A percentile compares a stretch with the other conserved stretches of the same genome.
Evolutionary conservation across 2,329 filamentous ascomycete species (phyloP).

Genomic region (Exophiala calicioides): DNA sequence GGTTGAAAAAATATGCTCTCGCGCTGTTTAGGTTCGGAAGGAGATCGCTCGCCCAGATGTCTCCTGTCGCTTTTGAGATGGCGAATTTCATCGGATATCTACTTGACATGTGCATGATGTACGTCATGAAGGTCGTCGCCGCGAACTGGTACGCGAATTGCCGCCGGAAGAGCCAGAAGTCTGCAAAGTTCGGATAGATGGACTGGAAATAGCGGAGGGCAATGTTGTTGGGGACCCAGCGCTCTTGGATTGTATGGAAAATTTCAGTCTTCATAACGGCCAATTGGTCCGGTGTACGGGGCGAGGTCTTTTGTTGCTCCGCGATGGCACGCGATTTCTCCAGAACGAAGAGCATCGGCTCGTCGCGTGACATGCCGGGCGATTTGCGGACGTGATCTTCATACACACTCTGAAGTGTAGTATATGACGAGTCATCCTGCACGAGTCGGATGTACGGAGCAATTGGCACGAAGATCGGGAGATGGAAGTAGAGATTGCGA

Average conservation of each 20-base stretch:
- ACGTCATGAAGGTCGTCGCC: conserved; percentile 96
- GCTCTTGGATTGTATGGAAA: conserved; percentile 91
- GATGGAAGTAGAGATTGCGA: conserved; percentile 91
- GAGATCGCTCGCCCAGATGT: conserved; percentile 94
- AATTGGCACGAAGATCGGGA: conserved; percentile 92
- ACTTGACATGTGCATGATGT: conserved; percentile 95
- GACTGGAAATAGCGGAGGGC: conserved; percentile 86
- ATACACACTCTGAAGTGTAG: conserved; percentile 90
- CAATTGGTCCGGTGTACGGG: conserved; percentile 62
- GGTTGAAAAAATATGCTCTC: conserved; percentile 90
- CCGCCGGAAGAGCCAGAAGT: conserved; percentile 98
- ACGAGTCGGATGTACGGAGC: conserved; percentile 94
- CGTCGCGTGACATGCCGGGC: conserved; percentile 80
- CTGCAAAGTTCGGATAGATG: conserved; percentile 82
- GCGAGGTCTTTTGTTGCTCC: conserved; percentile 61
- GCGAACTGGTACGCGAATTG: conserved; percentile 97
- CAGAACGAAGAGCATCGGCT: conserved; percentile 92
- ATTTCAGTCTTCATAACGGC: conserved; percentile 80
- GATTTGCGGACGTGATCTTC: conserved; percentile 87
- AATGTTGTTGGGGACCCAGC: conserved; percentile 81
- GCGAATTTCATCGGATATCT: conserved; percentile 94
- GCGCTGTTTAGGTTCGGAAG: conserved; percentile 83
- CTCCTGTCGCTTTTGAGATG: conserved; percentile 82
- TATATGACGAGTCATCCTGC: conserved; percentile 91
- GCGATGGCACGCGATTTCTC: conserved; percentile 81